A percentile compares a stretch with the other conserved stretches of the same genome.
Evolutionary conservation across 2,329 filamentous ascomycete species (phyloP).

Genomic region (Colletotrichum filicis): DNA sequence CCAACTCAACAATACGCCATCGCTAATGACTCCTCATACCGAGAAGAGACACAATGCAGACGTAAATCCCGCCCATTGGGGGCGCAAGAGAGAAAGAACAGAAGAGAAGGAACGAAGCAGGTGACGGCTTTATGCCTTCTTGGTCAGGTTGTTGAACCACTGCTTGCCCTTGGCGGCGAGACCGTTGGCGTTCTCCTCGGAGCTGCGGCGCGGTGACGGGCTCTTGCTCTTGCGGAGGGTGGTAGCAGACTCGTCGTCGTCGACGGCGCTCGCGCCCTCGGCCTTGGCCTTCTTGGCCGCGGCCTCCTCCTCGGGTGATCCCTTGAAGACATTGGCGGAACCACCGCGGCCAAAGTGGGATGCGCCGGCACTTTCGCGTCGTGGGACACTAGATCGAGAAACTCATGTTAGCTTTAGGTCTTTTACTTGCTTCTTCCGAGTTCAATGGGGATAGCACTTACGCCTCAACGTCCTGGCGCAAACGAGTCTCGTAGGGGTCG

Average conservation of each 20-base stretch:
- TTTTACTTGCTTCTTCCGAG: background rate
- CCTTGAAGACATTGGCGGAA: conserved; percentile 75
- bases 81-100: background rate
- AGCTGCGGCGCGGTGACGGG: conserved; percentile 23
- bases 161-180: conserved; percentile 58
- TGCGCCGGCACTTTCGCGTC: conserved; percentile 66
- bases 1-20: background rate
- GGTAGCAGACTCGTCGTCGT: conserved; percentile 40
- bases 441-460: conserved; percentile 52
- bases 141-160: conserved; percentile 61
- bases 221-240: conserved; percentile 36
- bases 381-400: conserved; percentile 55
- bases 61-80: background rate
- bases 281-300: conserved; percentile 39
- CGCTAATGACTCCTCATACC: background rate
- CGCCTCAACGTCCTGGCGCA: conserved; percentile 85
- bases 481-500: conserved; percentile 78
- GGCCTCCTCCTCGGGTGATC: conserved; percentile 53
- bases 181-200: conserved; percentile 38
- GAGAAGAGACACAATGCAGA: background rate
- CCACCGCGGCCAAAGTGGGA: conserved; percentile 80
- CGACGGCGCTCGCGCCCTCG: conserved; percentile 46
- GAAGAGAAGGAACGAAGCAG: background rate
- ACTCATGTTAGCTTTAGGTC: conserved; percentile 29
- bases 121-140: conserved; percentile 51